A percentile compares a stretch with the other conserved stretches of the same genome.
phyloP scores from a whole-genome alignment of 2,329 filamentous ascomycete species.

The Cladosporium sp. region DNA sequence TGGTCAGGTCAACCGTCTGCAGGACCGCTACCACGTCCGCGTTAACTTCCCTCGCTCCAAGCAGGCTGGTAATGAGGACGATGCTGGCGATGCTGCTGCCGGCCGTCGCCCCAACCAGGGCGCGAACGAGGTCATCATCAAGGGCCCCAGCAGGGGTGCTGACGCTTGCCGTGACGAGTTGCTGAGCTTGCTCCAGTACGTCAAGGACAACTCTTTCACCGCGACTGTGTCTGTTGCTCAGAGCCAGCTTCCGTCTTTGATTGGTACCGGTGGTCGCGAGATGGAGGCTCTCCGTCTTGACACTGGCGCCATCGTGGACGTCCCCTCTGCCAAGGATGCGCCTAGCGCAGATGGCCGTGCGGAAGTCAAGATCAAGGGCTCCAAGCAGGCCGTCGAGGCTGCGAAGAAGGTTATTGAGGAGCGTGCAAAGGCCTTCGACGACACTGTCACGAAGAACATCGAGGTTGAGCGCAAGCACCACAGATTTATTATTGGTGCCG shows the following conservation, averaged over 20 bases:
- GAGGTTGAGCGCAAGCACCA: slow-evolving; percentile 95
- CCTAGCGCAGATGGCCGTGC: slow-evolving; percentile 62
- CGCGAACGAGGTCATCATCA: slow-evolving; percentile 82
- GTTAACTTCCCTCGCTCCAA: slow-evolving; percentile 85
- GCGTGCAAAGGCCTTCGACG: slow-evolving; percentile 80
- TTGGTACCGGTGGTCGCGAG: slow-evolving; percentile 82
- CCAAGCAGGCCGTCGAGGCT: slow-evolving; percentile 81
- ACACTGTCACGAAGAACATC: slow-evolving; percentile 77
- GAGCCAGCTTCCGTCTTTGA: slow-evolving; percentile 87
- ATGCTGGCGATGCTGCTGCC: slow-evolving; percentile 65
- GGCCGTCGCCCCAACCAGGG: slow-evolving; percentile 60
- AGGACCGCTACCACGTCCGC: slow-evolving; percentile 86
- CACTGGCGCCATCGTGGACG: slow-evolving; percentile 85
- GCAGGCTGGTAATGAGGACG: slow-evolving; percentile 56
- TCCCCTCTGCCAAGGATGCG: slow-evolving; percentile 73
- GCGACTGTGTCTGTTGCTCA: slow-evolving; percentile 81
- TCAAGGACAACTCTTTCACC: slow-evolving; percentile 78
- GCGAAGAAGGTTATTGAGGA: slow-evolving; percentile 87
- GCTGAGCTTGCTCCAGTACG: slow-evolving; percentile 79
- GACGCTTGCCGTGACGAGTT: slow-evolving; percentile 91
- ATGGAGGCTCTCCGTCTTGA: slow-evolving; percentile 83
- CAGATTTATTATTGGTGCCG: slow-evolving; percentile 78
- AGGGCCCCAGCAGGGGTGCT: slow-evolving; percentile 87
- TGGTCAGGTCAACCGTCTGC: slow-evolving; percentile 81
- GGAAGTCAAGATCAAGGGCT: slow-evolving; percentile 88